Evolutionary conservation across 2,329 filamentous ascomycete species (phyloP), one percentile per base, ranked within the genome.

Genomic region (Diplocarpon rosae): DNA sequence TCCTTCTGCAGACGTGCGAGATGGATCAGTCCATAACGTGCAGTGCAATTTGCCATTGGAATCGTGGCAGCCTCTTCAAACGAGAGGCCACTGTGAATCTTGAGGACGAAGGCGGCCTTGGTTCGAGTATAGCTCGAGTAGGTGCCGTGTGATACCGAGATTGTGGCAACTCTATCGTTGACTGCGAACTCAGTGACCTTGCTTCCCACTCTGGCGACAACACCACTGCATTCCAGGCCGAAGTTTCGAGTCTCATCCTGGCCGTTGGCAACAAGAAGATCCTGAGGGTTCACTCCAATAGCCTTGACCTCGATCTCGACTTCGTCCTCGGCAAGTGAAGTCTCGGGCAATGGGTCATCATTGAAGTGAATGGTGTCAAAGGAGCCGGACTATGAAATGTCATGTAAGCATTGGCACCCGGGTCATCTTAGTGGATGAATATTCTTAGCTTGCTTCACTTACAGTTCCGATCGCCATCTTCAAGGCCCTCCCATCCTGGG

Each of bases 221-320:
- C 39, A 35, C 64, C 64, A 51, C 57, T 61, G 41, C 55, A 65
- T 42, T 66, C 64, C 9, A 55, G 48, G 13, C 64, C 63, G 32
- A 65, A 54, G n/a, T 56, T 50, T 0, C 49, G 39, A n/a, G 52
- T 50, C 11, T 55, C 49, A 11, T 60, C 35, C 31, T 64, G 58
- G 2, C 64, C 65, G 49, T 59, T 59, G 4, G 57, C 53, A 2
- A 56, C 47, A 13, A 53, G 42, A 14, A 65, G 48, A 47, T 66
- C 64, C 48, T 52, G 30, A 49, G 45, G 38, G 31, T 57, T 57
- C 45, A 59, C 49, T 2, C 56, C 56, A 37, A 54, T 50, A 1
- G 56, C 56, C 45, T 65, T 65, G 43, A 60, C 51, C 29, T 56
- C 42, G 35, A 60, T 46, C 32, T 60, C 57, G 20, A 60, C 46